phyloP scores from a whole-genome alignment of 495 filamentous ascomycete species.

The Podospora conica region DNA sequence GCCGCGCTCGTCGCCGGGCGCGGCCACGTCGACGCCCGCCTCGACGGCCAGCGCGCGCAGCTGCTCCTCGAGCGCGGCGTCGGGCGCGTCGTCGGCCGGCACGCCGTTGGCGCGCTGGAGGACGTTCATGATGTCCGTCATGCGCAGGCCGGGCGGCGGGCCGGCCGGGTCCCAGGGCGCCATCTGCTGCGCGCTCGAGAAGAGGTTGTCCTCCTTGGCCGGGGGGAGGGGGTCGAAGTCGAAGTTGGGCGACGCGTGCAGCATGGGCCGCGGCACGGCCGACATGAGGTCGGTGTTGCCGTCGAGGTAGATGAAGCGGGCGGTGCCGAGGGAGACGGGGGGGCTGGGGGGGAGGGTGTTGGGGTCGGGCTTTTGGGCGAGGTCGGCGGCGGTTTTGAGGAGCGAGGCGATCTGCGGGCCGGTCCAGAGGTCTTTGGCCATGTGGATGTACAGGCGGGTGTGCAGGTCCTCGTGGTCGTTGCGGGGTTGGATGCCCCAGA shows the following conservation, averaged over 20 bases:
- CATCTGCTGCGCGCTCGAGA: slow-evolving; percentile 35
- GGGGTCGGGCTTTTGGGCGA: slow-evolving; percentile 38
- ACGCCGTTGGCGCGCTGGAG: background rate
- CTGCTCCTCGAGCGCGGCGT: background rate
- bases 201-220: slow-evolving; percentile 36
- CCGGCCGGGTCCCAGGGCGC: slow-evolving; percentile 22
- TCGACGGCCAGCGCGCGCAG: background rate
- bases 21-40: background rate
- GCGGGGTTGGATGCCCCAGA: slow-evolving; percentile 74
- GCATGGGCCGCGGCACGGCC: slow-evolving; percentile 47
- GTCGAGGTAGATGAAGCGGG: slow-evolving; percentile 72
- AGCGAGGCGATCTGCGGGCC: slow-evolving; percentile 65
- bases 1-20: background rate
- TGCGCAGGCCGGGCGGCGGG: background rate
- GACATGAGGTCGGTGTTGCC: slow-evolving; percentile 61
- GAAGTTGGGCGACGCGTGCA: slow-evolving; percentile 46
- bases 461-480: slow-evolving; percentile 65
- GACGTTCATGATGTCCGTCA: background rate
- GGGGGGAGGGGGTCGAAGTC: slow-evolving; percentile 70
- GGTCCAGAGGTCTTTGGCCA: slow-evolving; percentile 86
- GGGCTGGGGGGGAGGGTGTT: slow-evolving; percentile 42
- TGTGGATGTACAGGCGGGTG: slow-evolving; percentile 69
- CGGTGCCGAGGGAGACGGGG: slow-evolving; percentile 48
- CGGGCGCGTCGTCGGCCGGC: background rate
- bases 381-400: slow-evolving; percentile 61